phyloP scores from a whole-genome alignment of 2,329 filamentous ascomycete genomes.

The Paracoccidioides lutzii region DNA sequence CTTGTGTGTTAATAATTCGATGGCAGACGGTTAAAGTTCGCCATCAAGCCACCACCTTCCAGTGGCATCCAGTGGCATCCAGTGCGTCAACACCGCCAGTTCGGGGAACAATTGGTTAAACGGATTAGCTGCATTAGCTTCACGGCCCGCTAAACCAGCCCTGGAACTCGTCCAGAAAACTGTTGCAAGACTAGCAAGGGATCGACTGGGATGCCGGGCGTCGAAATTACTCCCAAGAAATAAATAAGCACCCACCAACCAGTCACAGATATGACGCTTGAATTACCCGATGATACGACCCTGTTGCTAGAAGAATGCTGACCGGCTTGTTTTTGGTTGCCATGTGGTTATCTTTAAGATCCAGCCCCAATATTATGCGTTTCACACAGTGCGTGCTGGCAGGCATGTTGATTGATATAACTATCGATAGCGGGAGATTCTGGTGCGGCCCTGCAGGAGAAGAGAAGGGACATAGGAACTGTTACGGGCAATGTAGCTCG shows the following conservation, averaged over 20 bases:
- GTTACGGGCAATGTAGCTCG: too few relatives aligned
- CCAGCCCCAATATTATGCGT: not conserved
- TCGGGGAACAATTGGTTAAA: not conserved
- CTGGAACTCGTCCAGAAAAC: constrained; percentile 9
- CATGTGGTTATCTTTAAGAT: not conserved
- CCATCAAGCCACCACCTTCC: not conserved
- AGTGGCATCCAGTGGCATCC: not conserved
- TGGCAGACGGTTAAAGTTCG: not conserved
- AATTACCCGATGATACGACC: not conserved
- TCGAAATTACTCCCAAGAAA: not conserved
- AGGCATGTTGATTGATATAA: too few relatives aligned
- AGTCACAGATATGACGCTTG: not conserved
- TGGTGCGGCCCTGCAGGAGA: too few relatives aligned
- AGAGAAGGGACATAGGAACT: too few relatives aligned
- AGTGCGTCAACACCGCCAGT: not conserved
- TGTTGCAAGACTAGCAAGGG: not conserved
- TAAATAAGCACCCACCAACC: not conserved
- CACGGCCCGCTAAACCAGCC: constrained; percentile 1
- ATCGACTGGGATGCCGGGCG: not conserved
- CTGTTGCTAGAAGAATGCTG: not conserved
- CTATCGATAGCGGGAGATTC: too few relatives aligned
- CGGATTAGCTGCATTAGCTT: constrained; percentile 1
- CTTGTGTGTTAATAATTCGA: not conserved
- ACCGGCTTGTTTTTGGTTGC: not conserved
- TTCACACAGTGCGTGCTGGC: too few relatives aligned